Evolutionary conservation across 768 basidiomycete species (phyloP).

Genomic region (Austroboletus festivus): DNA sequence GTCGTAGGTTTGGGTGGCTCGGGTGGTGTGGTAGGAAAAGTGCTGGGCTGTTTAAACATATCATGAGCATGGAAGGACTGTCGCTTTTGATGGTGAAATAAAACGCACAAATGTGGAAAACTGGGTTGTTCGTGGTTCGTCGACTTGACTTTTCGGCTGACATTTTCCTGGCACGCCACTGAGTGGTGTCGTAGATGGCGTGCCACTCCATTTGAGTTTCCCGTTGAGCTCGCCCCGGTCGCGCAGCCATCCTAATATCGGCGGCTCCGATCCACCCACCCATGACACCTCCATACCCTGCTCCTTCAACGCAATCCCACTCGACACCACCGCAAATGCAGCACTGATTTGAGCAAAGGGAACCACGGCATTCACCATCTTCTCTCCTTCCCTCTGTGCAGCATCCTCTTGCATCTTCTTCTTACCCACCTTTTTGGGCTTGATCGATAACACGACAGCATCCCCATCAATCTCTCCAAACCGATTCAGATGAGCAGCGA

Average conservation of each 20-base stretch:
- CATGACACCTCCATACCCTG: slow-evolving; percentile 70
- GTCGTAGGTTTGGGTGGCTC: slow-evolving; percentile 19
- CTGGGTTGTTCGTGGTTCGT: slow-evolving; percentile 18
- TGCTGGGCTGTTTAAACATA: slow-evolving; percentile 17
- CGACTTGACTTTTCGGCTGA: background rate
- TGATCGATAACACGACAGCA: slow-evolving; percentile 67
- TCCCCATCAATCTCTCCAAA: slow-evolving; percentile 64
- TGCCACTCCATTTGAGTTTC: background rate
- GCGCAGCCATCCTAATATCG: slow-evolving; percentile 68
- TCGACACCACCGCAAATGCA: slow-evolving; percentile 72
- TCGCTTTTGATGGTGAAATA: background rate
- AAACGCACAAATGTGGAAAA: slow-evolving; percentile 44
- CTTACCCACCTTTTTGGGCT: slow-evolving; percentile 43
- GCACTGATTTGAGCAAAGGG: slow-evolving; percentile 74
- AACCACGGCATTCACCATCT: slow-evolving; percentile 66
- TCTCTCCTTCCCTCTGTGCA: slow-evolving; percentile 39
- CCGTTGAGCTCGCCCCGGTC: slow-evolving; percentile 62
- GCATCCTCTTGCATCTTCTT: slow-evolving; percentile 33
- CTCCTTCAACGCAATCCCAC: slow-evolving; percentile 50
- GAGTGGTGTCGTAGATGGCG: slow-evolving; percentile 23
- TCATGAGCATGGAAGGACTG: slow-evolving; percentile 4
- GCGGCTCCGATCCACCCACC: slow-evolving; percentile 71
- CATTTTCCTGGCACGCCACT: slow-evolving; percentile 6
- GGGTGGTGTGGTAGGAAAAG: slow-evolving; percentile 13
- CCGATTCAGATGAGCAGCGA: slow-evolving; percentile 43